Conservation (phyloP, 176 grass and related monocot species). For the sorghum (Sorghum bicolor) region Sorghum_bicolor_NCBIv3 NC_012878.2:46614501-46615000, state of each 20-base stretch:
- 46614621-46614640: constrained; percentile 34
- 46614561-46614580: constrained; percentile 26
- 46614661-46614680: constrained; percentile 21
- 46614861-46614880: constrained; percentile 40
- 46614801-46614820: neutral
- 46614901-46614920: constrained; percentile 55
- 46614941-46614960: neutral
- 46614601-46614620: neutral
- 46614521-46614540: neutral
- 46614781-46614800: constrained; percentile 19
- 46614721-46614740: constrained; percentile 11
- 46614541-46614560: constrained; percentile 45
- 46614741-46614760: constrained; percentile 23
- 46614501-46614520: constrained; percentile 30
- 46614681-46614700: constrained; percentile 11
- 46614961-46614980: constrained; percentile 14
- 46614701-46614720: constrained; percentile 43
- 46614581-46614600: neutral
- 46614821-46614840: constrained; percentile 29
- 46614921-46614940: constrained; percentile 40
- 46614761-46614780: constrained; percentile 22
- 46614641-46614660: constrained; percentile 30
- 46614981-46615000: constrained; percentile 11
- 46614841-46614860: constrained; percentile 43
- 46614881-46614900: constrained; percentile 8